phyloP scores from a whole-genome alignment of 2,329 filamentous ascomycete genomes.

The Leptographium flavum region DNA sequence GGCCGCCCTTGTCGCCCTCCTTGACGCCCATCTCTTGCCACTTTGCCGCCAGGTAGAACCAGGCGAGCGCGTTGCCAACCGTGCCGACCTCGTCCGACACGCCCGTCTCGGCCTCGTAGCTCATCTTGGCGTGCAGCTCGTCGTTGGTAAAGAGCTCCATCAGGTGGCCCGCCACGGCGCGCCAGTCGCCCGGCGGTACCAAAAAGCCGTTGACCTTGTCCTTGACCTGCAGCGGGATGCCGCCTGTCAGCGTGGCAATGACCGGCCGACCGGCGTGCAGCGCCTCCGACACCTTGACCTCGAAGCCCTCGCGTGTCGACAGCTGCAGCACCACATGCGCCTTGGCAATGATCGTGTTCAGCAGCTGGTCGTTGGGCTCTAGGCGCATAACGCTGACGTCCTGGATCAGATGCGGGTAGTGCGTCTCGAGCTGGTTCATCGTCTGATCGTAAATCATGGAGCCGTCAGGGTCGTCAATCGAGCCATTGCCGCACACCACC shows the following conservation, averaged over 20 bases:
- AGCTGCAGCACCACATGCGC: conserved; percentile 64
- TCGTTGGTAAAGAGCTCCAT: conserved; percentile 51
- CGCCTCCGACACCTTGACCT: conserved; percentile 76
- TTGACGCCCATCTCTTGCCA: conserved; percentile 40
- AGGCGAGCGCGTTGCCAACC: conserved; percentile 61
- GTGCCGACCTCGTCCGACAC: conserved; percentile 75
- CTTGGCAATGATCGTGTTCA: conserved; percentile 62
- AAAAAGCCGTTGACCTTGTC: conserved; percentile 59
- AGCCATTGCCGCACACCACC: conserved; percentile 65
- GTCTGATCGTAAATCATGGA: conserved; percentile 58
- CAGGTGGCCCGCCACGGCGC: conserved; percentile 54
- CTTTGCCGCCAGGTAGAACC: conserved; percentile 64
- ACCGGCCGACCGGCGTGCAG: conserved; percentile 67
- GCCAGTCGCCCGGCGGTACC: conserved; percentile 55
- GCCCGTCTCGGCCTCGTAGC: conserved; percentile 43
- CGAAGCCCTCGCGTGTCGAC: conserved; percentile 70
- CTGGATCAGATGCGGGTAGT: conserved; percentile 45
- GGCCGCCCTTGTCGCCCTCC: conserved; percentile 21
- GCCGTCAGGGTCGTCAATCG: conserved; percentile 69
- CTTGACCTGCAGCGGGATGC: conserved; percentile 66
- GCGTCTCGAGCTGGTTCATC: conserved; percentile 48
- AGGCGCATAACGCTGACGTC: conserved; percentile 65
- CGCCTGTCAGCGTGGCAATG: conserved; percentile 62
- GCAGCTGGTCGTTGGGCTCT: conserved; percentile 63
- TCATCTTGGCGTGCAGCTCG: conserved; percentile 52